These are phyloP conservation scores for Agrocybe pediades DNA, from an alignment of 768 basidiomycete genomes.

Conservation along the genomic window DNA sequence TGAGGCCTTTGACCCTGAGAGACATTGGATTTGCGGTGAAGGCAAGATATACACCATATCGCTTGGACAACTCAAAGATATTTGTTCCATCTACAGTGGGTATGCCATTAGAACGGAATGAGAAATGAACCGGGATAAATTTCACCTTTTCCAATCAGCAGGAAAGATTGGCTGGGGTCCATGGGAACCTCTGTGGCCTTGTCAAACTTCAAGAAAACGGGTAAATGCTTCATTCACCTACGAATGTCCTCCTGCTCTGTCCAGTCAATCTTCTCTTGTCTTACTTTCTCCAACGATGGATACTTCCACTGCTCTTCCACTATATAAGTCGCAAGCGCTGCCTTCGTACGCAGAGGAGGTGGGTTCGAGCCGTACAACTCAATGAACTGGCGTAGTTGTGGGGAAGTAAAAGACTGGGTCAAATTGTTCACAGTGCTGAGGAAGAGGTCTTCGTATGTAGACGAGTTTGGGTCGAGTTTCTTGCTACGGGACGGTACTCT, in stretches of 20 bases:
- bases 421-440: constrained; percentile 52
- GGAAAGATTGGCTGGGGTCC: constrained; percentile 60
- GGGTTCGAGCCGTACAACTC: constrained; percentile 45
- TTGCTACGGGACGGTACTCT: constrained; percentile 34
- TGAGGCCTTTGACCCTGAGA: constrained; percentile 59
- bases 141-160: constrained; percentile 79
- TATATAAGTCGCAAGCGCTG: constrained; percentile 47
- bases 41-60: constrained; percentile 63
- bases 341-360: constrained; percentile 36
- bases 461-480: constrained; percentile 34
- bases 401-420: constrained; percentile 61
- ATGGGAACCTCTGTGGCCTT: constrained; percentile 53
- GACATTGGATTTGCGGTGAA: constrained; percentile 57
- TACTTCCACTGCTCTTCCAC: constrained; percentile 71
- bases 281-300: constrained; percentile 58
- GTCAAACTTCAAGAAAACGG: constrained; percentile 1
- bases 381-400: constrained; percentile 60
- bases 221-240: constrained; percentile 13
- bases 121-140: constrained; percentile 11
- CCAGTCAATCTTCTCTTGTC: constrained; percentile 48
- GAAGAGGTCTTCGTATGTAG: constrained; percentile 55
- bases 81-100: constrained; percentile 58
- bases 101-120: background rate
- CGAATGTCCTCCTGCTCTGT: constrained; percentile 47
- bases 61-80: constrained; percentile 57